Evolutionary conservation across 208 protist species (phyloP).

Genomic region (Trypanosoma scelopori): DNA sequence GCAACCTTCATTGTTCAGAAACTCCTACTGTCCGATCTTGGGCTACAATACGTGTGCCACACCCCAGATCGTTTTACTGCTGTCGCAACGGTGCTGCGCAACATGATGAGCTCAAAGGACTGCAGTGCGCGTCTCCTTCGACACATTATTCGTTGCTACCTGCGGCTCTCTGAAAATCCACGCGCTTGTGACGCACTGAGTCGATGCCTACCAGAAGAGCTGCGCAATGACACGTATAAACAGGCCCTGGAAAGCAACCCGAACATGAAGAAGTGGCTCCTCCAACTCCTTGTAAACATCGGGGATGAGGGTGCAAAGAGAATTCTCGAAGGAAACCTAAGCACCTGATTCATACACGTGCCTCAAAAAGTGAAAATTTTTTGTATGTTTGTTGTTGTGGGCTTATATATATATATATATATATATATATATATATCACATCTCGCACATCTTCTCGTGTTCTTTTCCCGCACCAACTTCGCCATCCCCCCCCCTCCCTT

Average conservation of each 20-base stretch:
- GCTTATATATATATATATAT: too few relatives aligned
- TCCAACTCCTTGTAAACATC: slow-evolving; percentile 85
- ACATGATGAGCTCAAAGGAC: slow-evolving; percentile 94
- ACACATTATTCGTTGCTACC: slow-evolving; percentile 98
- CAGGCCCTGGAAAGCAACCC: slow-evolving; percentile 63
- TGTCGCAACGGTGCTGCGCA: slow-evolving; percentile 93
- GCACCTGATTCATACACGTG: slow-evolving; percentile 1
- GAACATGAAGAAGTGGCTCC: slow-evolving; percentile 74
- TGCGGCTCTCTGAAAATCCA: slow-evolving; percentile 96
- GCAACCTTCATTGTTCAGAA: slow-evolving; percentile 99
- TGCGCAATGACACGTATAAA: slow-evolving; percentile 85
- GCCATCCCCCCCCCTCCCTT: too few relatives aligned
- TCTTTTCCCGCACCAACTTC: too few relatives aligned
- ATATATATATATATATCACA: too few relatives aligned
- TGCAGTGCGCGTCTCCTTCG: slow-evolving; percentile 95
- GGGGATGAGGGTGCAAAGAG: slow-evolving; percentile 67
- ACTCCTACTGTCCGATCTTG: slow-evolving; percentile 97
- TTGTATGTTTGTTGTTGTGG: too few relatives aligned
- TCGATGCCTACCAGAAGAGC: slow-evolving; percentile 74
- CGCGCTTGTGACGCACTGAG: slow-evolving; percentile 72
- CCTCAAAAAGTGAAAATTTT: too few relatives aligned
- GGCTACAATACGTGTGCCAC: slow-evolving; percentile 97
- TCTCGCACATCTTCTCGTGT: too few relatives aligned
- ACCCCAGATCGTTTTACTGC: slow-evolving; percentile 96
- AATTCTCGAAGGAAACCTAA: slow-evolving; percentile 36